Percentiles rank a stretch among this genome's conserved stretches.
phyloP scores from a whole-genome alignment of 257 asterid species.

The Vinca minor region DNA sequence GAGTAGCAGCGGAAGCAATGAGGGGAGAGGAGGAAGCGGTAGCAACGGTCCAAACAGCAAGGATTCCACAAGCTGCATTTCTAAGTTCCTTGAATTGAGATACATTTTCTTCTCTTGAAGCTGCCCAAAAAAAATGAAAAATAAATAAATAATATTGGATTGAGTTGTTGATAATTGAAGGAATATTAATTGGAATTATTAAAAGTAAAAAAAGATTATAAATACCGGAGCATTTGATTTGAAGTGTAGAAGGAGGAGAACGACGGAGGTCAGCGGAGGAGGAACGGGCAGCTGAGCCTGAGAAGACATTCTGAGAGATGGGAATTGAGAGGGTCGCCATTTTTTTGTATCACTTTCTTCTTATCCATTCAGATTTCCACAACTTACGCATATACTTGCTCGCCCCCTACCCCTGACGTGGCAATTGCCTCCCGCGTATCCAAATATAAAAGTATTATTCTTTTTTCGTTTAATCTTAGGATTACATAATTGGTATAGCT shows the following conservation, averaged over 20 bases:
- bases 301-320: slow-evolving; percentile 32
- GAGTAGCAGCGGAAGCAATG: slow-evolving; percentile 73
- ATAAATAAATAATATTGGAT: background rate
- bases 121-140: slow-evolving; percentile 31
- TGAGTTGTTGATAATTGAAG: background rate
- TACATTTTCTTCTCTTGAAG: slow-evolving; percentile 28
- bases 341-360: slow-evolving; percentile 6
- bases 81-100: slow-evolving; percentile 50
- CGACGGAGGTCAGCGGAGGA: slow-evolving; percentile 18
- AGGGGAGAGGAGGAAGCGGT: slow-evolving; percentile 73
- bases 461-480: too few species aligned
- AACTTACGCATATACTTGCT: too few species aligned
- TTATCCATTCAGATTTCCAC: slow-evolving; percentile 23
- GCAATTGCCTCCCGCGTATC: too few species aligned
- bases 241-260: slow-evolving; percentile 24
- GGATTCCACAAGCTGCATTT: slow-evolving; percentile 68
- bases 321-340: slow-evolving; percentile 60
- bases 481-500: too few species aligned
- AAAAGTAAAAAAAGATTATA: slow-evolving; percentile 1
- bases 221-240: slow-evolving; percentile 50
- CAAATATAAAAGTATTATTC: too few species aligned
- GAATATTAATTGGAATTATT: background rate
- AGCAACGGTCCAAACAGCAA: slow-evolving; percentile 76
- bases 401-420: too few species aligned
- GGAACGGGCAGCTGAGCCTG: slow-evolving; percentile 23